Evolutionary conservation across 805 yeast species (phyloP).

Genomic region (Ogataea dorogensis): DNA sequence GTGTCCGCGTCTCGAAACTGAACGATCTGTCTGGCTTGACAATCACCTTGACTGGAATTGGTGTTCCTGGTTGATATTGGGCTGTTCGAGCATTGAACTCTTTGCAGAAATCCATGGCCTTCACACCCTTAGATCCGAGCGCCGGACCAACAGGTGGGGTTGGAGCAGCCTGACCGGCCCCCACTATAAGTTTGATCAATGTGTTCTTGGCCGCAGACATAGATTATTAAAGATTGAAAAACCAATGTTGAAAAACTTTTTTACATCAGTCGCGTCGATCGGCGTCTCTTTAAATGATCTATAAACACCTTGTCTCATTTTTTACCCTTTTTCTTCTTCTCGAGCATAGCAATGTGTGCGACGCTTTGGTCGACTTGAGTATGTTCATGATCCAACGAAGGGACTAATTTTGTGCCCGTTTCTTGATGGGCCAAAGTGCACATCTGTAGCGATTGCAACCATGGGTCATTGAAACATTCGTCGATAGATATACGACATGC

Average conservation of each 20-base stretch:
- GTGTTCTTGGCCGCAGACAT: conserved; percentile 49
- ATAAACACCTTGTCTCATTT: conserved; percentile 9
- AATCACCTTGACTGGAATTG: conserved; percentile 81
- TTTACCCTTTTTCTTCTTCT: conserved; percentile 62
- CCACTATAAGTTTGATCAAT: conserved; percentile 84
- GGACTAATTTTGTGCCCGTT: conserved; percentile 37
- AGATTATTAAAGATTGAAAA: conserved; percentile 3
- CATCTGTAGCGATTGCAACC: conserved; percentile 64
- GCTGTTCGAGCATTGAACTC: conserved; percentile 98
- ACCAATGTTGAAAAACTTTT: conserved; percentile 1
- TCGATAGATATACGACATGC: conserved; percentile 82
- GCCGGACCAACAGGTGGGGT: conserved; percentile 99
- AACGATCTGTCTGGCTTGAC: conserved; percentile 93
- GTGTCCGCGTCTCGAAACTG: conserved; percentile 81
- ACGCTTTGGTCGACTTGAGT: conserved; percentile 89
- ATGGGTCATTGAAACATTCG: conserved; percentile 69
- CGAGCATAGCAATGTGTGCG: conserved; percentile 93
- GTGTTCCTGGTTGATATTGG: conserved; percentile 77
- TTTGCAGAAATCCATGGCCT: conserved; percentile 97
- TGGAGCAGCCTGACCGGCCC: conserved; percentile 98
- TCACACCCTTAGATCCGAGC: conserved; percentile 95
- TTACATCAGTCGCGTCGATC: conserved; percentile 5
- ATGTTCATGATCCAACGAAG: conserved; percentile 68
- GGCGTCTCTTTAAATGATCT: conserved; percentile 1
- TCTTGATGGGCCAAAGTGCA: conserved; percentile 57